These are phyloP conservation scores for Populus pruinosa DNA, from an alignment of 345 rosid species.

Conservation along the genomic window DNA sequence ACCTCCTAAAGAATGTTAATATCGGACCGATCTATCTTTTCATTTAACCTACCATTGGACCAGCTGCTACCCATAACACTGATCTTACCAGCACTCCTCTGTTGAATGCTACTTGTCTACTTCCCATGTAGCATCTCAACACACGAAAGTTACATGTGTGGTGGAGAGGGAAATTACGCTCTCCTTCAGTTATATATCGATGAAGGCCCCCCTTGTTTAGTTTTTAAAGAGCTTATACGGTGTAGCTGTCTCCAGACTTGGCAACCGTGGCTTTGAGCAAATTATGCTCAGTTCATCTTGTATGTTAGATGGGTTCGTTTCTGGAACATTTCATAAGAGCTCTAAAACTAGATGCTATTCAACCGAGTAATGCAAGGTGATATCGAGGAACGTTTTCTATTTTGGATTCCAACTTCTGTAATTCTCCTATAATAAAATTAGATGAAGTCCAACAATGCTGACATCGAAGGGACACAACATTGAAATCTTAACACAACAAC, in stretches of 20 bases:
- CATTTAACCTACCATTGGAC: conserved; percentile 18
- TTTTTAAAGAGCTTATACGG: conserved; percentile 7
- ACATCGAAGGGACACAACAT: neutral
- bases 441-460: neutral
- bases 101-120: conserved; percentile 25
- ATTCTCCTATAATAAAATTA: neutral
- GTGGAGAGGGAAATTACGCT: neutral
- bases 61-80: conserved; percentile 25
- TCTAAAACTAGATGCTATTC: neutral
- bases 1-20: neutral
- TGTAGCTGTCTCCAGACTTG: conserved; percentile 5
- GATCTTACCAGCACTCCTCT: conserved; percentile 20
- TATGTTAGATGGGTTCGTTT: conserved; percentile 7
- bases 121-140: conserved; percentile 3
- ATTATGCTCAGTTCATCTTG: conserved; percentile 20
- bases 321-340: neutral
- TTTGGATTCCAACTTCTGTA: neutral
- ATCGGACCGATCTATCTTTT: conserved; percentile 2
- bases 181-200: neutral
- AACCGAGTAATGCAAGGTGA: too few relatives aligned
- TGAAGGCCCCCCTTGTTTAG: neutral
- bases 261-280: neutral
- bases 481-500: neutral
- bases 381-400: neutral
- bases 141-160: neutral